phyloP scores from a whole-genome alignment of 257 asterid species.

The Primulina huaijiensis region DNA sequence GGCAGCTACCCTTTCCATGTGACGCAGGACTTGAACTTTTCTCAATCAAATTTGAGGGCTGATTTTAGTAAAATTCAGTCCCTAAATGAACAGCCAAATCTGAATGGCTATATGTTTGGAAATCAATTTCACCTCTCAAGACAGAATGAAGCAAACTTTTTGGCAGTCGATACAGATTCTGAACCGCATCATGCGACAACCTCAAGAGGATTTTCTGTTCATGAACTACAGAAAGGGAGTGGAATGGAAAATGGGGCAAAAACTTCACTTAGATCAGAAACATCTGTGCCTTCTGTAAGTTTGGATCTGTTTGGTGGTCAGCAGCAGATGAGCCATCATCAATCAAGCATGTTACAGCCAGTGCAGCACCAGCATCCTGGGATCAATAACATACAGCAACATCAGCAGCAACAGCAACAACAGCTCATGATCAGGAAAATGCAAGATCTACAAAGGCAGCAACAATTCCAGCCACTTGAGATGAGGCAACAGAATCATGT shows the following conservation, averaged over 20 bases:
- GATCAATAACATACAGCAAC: slow-evolving; percentile 59
- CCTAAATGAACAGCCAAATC: slow-evolving; percentile 52
- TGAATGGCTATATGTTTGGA: slow-evolving; percentile 60
- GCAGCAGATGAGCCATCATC: slow-evolving; percentile 74
- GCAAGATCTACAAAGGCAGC: slow-evolving; percentile 82
- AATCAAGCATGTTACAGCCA: slow-evolving; percentile 57
- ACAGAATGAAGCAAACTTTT: slow-evolving; percentile 63
- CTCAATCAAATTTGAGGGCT: slow-evolving; percentile 56
- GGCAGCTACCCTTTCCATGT: slow-evolving; percentile 49
- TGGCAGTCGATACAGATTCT: slow-evolving; percentile 54
- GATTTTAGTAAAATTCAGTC: slow-evolving; percentile 51
- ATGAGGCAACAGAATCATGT: slow-evolving; percentile 44
- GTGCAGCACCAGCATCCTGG: slow-evolving; percentile 74
- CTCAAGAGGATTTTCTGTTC: slow-evolving; percentile 54
- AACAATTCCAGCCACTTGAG: slow-evolving; percentile 61
- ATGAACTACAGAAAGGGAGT: slow-evolving; percentile 57
- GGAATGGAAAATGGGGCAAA: slow-evolving; percentile 57
- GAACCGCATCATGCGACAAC: slow-evolving; percentile 42
- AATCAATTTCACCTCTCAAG: slow-evolving; percentile 56
- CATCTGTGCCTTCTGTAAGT: slow-evolving; percentile 59
- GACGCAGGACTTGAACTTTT: slow-evolving; percentile 52
- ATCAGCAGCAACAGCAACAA: slow-evolving; percentile 63
- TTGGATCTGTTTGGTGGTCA: slow-evolving; percentile 92
- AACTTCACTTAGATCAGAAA: slow-evolving; percentile 48
- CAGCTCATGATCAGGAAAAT: slow-evolving; percentile 63